These are phyloP conservation scores for Phyllachora maydis DNA, from an alignment of 2,329 filamentous ascomycete species.

Conservation along the genomic window DNA sequence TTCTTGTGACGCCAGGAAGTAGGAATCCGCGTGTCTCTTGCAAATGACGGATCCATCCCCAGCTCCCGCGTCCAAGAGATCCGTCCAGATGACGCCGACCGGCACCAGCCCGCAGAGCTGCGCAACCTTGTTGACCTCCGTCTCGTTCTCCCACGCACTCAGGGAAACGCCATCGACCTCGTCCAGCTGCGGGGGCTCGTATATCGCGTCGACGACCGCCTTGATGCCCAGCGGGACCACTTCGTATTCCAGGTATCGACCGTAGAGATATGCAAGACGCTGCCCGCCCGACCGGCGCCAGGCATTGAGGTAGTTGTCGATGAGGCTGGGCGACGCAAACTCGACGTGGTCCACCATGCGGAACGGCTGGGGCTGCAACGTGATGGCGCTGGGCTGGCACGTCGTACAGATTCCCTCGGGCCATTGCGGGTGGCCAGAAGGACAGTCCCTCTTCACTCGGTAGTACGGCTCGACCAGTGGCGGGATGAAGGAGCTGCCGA, in stretches of 20 bases:
- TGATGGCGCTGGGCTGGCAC: conserved; percentile 94
- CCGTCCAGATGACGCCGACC: conserved; percentile 87
- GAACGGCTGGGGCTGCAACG: conserved; percentile 78
- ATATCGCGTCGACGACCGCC: conserved; percentile 90
- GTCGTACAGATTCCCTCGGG: conserved; percentile 96
- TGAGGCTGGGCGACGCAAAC: conserved; percentile 66
- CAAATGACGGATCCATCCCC: conserved; percentile 78
- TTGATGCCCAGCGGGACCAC: conserved; percentile 90
- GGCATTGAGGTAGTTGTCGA: conserved; percentile 78
- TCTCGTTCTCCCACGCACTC: conserved; percentile 67
- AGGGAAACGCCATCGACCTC: conserved; percentile 79
- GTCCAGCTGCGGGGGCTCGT: conserved; percentile 80
- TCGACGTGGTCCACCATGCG: conserved; percentile 98
- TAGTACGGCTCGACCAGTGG: conserved; percentile 86
- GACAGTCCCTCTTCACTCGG: conserved; percentile 72
- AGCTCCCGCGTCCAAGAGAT: conserved; percentile 62
- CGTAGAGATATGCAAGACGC: conserved; percentile 77
- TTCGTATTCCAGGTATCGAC: conserved; percentile 72
- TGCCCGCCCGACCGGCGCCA: conserved; percentile 78
- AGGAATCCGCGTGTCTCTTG: conserved; percentile 89
- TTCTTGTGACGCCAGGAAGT: conserved; percentile 83
- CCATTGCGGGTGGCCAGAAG: conserved; percentile 82
- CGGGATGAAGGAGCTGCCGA: conserved; percentile 87
- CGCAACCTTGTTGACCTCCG: conserved; percentile 63
- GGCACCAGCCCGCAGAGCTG: conserved; percentile 67